These are phyloP conservation scores for Boletus vinaceobasis DNA, from an alignment of 768 basidiomycete species.

Conservation along the genomic window DNA sequence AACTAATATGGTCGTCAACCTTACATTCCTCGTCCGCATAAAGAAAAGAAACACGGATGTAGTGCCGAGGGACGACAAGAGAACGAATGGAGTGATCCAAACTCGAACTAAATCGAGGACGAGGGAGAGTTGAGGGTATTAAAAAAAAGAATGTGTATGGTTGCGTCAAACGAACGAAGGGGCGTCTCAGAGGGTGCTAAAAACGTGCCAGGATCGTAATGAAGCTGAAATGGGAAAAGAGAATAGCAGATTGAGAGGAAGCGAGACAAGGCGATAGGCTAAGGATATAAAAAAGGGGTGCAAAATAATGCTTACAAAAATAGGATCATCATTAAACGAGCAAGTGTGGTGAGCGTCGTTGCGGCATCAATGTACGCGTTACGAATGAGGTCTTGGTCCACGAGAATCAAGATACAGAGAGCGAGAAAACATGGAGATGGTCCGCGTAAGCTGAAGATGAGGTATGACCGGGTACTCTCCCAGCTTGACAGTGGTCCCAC, in stretches of 20 bases:
- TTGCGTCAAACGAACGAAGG: no score
- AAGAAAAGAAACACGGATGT: not conserved
- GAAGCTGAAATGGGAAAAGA: not conserved
- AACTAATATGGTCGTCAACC: conserved; percentile 1
- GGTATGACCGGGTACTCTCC: conserved; percentile 35
- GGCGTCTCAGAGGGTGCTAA: conserved; percentile 17
- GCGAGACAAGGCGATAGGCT: not conserved
- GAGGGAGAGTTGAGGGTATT: no score
- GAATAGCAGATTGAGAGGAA: not conserved
- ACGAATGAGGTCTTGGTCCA: not conserved
- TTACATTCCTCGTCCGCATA: conserved; percentile 9
- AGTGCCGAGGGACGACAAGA: not conserved
- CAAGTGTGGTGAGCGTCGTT: not conserved
- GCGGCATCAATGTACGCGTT: not conserved
- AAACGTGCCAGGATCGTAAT: not conserved
- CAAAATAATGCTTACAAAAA: conserved; percentile 10
- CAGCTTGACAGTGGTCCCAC: conserved; percentile 61
- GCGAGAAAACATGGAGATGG: not conserved
- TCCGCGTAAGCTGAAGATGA: not conserved
- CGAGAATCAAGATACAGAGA: not conserved
- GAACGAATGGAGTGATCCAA: not conserved
- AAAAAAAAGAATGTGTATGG: not conserved
- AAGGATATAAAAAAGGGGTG: conserved; percentile 11
- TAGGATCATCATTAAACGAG: conserved; percentile 9
- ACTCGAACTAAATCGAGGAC: no score